Base-by-base conservation (phyloP, 1,284 basidiomycete genomes). In the Fomitopsis schrenkii region DNA sequence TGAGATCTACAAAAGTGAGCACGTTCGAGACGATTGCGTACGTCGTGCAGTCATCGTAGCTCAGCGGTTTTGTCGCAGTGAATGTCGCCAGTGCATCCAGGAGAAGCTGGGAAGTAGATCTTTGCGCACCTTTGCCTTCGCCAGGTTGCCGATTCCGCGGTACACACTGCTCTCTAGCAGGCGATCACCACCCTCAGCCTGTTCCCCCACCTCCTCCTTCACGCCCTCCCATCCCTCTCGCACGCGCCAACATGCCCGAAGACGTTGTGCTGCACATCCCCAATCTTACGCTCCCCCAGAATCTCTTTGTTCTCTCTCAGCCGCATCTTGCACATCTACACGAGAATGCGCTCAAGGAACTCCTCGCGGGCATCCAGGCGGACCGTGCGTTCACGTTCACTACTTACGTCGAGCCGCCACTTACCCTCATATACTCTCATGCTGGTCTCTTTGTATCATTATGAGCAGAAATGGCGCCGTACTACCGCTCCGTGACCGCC, bases 71-170 rank as follows among this genome's bases (percentile, higher is more conserved):
- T 0, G 90, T 91, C 0, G 95, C 95, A 0, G 95, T 98, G 72
- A 98, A 98, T 0, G 97, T 98, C 44, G 91, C 93, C 8, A 98
- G 80, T 0, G 95, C 94, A 68, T 98, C 95, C 55, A 95, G 85
- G 65, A 98, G 83, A 10, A 28, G n/a, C 7, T 4, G n/a, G 12
- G 19, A 19, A 52, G 36, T 56, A 42, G n/a, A 42, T 38, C 38
- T 42, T 14, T 19, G 65, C 76, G 7, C 45, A 90, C 93, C 81
- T 98, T 98, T n/a, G 96, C 86, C 72, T 98, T 96, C 7, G 94
- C 83, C 59, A 95, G 78, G 75, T 98, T 98, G 19, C 90, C 89
- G 60, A 95, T 88, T 0, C 93, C 94, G 63, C 95, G 87, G 70
- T 96, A 94, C 3, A 97, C 94, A 55, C 94, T 81, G 62, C 91